Conservation (phyloP, 352 stramenopile genomes). For the Pythium apleroticum region DNA sequence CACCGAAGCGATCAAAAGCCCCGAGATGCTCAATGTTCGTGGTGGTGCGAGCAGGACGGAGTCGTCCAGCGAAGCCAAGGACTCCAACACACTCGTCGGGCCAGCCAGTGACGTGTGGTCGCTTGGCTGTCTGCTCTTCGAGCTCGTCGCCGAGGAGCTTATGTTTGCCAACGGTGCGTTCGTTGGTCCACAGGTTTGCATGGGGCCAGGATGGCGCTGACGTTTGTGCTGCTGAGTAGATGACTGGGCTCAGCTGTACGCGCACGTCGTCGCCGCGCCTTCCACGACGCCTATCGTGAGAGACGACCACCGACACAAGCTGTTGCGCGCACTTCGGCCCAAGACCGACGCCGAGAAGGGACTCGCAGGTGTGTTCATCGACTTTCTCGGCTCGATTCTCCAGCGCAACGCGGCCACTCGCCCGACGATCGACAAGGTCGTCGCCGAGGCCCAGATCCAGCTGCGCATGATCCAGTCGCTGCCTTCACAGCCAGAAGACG, state of each 20-base stretch:
- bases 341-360: conserved; percentile 22
- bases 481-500: conserved; percentile 12
- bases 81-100: conserved; percentile 31
- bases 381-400: conserved; percentile 23
- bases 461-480: conserved; percentile 20
- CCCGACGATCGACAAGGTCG: conserved; percentile 8
- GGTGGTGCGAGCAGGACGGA: conserved; percentile 25
- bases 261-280: conserved; percentile 45
- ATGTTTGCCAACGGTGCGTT: conserved; percentile 61
- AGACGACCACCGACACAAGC: conserved; percentile 41
- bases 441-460: conserved; percentile 12
- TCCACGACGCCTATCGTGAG: conserved; percentile 27
- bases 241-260: conserved; percentile 60
- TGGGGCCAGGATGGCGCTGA: conserved; percentile 4
- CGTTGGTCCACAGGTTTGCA: no score
- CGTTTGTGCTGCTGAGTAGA: conserved; percentile 35
- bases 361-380: conserved; percentile 5
- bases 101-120: conserved; percentile 69
- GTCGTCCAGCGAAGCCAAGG: background rate
- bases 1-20: conserved; percentile 78
- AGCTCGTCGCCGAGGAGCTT: conserved; percentile 64
- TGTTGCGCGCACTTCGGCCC: conserved; percentile 32
- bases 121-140: conserved; percentile 65
- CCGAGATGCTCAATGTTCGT: conserved; percentile 61
- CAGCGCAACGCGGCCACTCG: background rate